Conservation (phyloP, 306 rosid genomes). For the Crataegus laevigata region DNA sequence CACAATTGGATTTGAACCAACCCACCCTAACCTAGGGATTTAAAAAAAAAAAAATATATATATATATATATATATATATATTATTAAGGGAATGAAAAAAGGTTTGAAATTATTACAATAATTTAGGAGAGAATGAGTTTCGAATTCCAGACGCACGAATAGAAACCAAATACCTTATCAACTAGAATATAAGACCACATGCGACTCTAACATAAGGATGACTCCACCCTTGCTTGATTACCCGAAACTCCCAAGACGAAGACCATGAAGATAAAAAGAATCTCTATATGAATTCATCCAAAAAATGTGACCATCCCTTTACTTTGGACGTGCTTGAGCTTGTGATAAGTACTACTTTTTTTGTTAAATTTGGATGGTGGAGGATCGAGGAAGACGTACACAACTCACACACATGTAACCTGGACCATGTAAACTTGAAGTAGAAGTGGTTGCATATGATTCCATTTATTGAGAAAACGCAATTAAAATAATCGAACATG, state of each 20-base stretch:
- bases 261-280: slow-evolving; percentile 15
- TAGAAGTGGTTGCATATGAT: neutral
- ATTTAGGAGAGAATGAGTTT: too few species aligned
- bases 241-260: slow-evolving; percentile 5
- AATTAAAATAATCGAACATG: slow-evolving; percentile 25
- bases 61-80: too few species aligned
- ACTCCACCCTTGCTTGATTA: neutral
- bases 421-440: slow-evolving; percentile 42
- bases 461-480: slow-evolving; percentile 22
- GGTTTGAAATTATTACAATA: too few species aligned
- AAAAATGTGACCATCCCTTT: neutral
- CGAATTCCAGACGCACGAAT: too few species aligned
- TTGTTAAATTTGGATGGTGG: slow-evolving; percentile 35
- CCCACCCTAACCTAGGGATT: too few species aligned
- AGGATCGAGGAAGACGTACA: slow-evolving; percentile 39
- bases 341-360: slow-evolving; percentile 18
- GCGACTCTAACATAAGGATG: too few species aligned
- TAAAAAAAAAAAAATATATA: too few species aligned
- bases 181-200: too few species aligned
- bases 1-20: neutral
- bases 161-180: too few species aligned
- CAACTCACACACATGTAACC: slow-evolving; percentile 18
- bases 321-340: slow-evolving; percentile 40
- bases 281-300: neutral
- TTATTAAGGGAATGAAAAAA: too few species aligned